Conservation (phyloP, 2,329 filamentous ascomycete species). For the Chaetomiaceae sp. region DNA sequence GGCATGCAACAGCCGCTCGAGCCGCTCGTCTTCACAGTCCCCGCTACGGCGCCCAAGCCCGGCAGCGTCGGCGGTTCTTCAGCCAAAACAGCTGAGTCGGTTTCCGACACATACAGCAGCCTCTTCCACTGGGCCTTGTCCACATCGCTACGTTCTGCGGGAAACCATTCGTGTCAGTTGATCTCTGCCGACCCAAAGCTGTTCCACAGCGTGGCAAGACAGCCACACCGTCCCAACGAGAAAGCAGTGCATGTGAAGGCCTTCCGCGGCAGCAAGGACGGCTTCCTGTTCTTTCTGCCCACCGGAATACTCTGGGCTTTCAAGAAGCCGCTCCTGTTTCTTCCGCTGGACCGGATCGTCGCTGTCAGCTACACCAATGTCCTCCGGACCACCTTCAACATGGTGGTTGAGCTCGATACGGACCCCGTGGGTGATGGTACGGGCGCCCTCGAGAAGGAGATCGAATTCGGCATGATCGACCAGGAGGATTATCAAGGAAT, state of each 20-base stretch:
- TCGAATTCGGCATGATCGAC: conserved; percentile 66
- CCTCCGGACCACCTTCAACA: conserved; percentile 63
- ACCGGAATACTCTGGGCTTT: conserved; percentile 65
- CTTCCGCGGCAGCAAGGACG: conserved; percentile 64
- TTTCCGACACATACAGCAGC: conserved; percentile 54
- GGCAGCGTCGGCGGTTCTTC: conserved; percentile 50
- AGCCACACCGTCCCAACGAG: conserved; percentile 56
- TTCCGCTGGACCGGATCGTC: conserved; percentile 55
- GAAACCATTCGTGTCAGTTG: conserved; percentile 43
- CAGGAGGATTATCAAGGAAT: conserved; percentile 63
- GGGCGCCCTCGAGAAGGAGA: conserved; percentile 46
- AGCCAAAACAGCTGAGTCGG: conserved; percentile 44
- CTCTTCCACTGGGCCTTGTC: conserved; percentile 59
- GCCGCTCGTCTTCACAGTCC: conserved; percentile 60
- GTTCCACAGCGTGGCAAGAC: conserved; percentile 53
- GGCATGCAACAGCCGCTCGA: conserved; percentile 40
- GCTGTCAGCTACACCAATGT: conserved; percentile 65
- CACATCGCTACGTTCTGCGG: conserved; percentile 45
- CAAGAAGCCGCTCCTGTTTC: conserved; percentile 63
- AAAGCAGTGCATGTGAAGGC: conserved; percentile 62
- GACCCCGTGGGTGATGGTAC: conserved; percentile 36
- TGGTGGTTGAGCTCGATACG: conserved; percentile 56
- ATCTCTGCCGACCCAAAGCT: conserved; percentile 49
- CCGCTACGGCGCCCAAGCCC: conserved; percentile 55
- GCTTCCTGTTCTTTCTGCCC: conserved; percentile 62